A percentile compares a stretch with the other conserved stretches of the same genome.
phyloP scores from a whole-genome alignment of 2,329 filamentous ascomycete genomes.

The Epichloe scottii region DNA sequence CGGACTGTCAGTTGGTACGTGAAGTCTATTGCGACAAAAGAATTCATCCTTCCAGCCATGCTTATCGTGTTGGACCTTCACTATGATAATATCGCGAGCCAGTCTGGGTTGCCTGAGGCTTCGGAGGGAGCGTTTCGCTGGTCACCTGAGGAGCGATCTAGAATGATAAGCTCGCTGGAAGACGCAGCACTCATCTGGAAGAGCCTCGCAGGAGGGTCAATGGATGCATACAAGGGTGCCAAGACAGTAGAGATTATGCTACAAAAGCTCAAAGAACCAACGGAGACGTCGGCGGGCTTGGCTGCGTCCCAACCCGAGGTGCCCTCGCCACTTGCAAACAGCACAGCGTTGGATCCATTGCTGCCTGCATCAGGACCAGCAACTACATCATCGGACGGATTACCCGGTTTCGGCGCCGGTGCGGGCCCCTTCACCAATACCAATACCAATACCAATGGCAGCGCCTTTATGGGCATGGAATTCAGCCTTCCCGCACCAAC shows the following conservation, averaged over 20 bases:
- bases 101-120: constrained; percentile 25
- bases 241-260: constrained; percentile 75
- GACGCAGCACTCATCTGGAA: constrained; percentile 70
- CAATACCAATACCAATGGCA: constrained; percentile 22
- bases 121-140: constrained; percentile 40
- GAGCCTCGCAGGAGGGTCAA: constrained; percentile 59
- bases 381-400: constrained; percentile 14
- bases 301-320: constrained; percentile 10
- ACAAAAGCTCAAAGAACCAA: constrained; percentile 48
- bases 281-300: constrained; percentile 5
- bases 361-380: constrained; percentile 9
- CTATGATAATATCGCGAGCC: constrained; percentile 43
- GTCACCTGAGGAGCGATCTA: constrained; percentile 48
- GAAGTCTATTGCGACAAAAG: constrained; percentile 65
- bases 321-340: constrained; percentile 22
- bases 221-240: constrained; percentile 83
- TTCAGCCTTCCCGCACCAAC: constrained; percentile 23
- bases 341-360: constrained; percentile 21
- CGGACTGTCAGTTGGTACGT: constrained; percentile 67
- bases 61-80: constrained; percentile 74
- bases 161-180: constrained; percentile 67
- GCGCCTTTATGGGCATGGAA: constrained; percentile 32
- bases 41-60: constrained; percentile 79
- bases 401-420: constrained; percentile 15
- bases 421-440: constrained; percentile 22